These are phyloP conservation scores for Sarocladium oryzae DNA, from an alignment of 2,329 filamentous ascomycete species.

Conservation along the genomic window DNA sequence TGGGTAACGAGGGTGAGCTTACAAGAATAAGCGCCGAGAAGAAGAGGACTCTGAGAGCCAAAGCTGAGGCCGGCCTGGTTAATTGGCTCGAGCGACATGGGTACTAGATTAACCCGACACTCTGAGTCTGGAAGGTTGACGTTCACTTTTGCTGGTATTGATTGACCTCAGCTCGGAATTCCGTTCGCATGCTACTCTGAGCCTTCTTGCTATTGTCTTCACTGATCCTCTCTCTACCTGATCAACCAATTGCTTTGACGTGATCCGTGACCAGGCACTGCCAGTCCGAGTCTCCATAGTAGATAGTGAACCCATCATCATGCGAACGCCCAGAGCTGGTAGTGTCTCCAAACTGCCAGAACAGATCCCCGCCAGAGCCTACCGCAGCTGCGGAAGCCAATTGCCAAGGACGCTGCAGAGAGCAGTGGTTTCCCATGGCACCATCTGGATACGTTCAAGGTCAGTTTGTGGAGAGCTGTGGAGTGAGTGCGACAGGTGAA, in stretches of 20 bases:
- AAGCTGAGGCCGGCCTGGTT: neutral
- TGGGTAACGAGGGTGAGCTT: neutral
- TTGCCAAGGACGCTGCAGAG: conserved; percentile 44
- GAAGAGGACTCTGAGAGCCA: neutral
- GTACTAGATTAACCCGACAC: too few relatives aligned
- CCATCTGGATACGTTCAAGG: conserved; percentile 5
- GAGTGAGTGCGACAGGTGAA: neutral
- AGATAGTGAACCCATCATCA: conserved; percentile 40
- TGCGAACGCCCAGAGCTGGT: conserved; percentile 34
- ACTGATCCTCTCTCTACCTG: neutral
- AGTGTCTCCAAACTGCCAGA: conserved; percentile 35
- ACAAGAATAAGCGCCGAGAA: neutral
- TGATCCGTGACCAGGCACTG: conserved; percentile 39
- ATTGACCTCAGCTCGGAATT: too few relatives aligned
- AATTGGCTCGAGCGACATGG: neutral
- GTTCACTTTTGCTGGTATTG: too few relatives aligned
- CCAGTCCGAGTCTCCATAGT: conserved; percentile 33
- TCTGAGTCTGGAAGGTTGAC: too few relatives aligned
- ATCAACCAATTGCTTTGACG: conserved; percentile 18
- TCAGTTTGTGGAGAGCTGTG: neutral
- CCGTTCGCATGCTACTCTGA: neutral
- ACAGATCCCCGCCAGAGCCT: conserved; percentile 30
- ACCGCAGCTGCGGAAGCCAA: conserved; percentile 21
- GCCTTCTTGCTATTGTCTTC: too few relatives aligned
- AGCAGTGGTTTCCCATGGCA: conserved; percentile 18